These are phyloP conservation scores for Mucor sp. DNA, from an alignment of 371 early-diverging fungal genomes.

Conservation along the genomic window DNA sequence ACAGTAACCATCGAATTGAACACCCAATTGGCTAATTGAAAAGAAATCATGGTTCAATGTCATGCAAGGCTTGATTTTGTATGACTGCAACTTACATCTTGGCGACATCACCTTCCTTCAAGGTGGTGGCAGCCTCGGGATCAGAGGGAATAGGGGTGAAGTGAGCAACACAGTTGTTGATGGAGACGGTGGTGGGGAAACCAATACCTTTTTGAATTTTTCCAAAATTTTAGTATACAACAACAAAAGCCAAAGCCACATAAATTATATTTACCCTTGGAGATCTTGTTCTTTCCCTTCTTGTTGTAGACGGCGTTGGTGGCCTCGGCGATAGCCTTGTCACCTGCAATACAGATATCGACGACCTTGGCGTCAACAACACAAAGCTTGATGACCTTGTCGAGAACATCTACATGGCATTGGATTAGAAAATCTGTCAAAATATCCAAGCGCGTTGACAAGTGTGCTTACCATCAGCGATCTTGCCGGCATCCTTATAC, in stretches of 20 bases:
- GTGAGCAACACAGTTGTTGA: constrained; percentile 88
- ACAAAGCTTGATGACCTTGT: constrained; percentile 67
- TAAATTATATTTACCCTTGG: constrained; percentile 58
- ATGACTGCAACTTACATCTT: constrained; percentile 67
- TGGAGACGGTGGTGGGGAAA: constrained; percentile 85
- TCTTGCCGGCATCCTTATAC: constrained; percentile 87
- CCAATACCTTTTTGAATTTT: constrained; percentile 67
- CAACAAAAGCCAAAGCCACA: constrained; percentile 4
- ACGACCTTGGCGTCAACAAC: constrained; percentile 74
- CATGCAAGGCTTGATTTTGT: not conserved
- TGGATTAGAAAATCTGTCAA: not conserved
- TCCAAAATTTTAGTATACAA: constrained; percentile 15
- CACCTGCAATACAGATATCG: constrained; percentile 84
- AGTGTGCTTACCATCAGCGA: constrained; percentile 71
- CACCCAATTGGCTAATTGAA: constrained; percentile 79
- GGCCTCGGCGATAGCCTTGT: constrained; percentile 70
- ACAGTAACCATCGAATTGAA: constrained; percentile 93
- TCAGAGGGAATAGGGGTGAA: constrained; percentile 77
- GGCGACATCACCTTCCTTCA: constrained; percentile 87
- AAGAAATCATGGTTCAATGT: not conserved
- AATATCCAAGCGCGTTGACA: constrained; percentile 4
- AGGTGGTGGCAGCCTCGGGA: constrained; percentile 53
- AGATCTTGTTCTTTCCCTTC: constrained; percentile 57
- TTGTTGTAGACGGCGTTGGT: constrained; percentile 57
- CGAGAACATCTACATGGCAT: constrained; percentile 59